A percentile compares a stretch with the other conserved stretches of the same genome.
phyloP scores from a whole-genome alignment of 2,329 filamentous ascomycete species.

The Neofusicoccum kwambonambiense region DNA sequence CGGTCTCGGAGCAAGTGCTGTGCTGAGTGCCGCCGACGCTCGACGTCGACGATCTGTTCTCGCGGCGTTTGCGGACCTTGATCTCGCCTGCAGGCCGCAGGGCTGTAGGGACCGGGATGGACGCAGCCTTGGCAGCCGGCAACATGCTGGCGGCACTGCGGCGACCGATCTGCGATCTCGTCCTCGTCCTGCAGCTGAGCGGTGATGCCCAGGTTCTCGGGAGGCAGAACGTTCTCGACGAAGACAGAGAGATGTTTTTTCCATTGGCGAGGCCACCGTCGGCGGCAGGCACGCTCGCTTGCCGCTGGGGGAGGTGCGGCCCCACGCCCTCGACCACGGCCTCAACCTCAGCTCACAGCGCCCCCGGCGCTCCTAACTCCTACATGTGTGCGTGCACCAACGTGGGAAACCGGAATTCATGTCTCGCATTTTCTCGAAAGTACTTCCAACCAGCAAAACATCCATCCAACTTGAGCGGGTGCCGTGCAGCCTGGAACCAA shows the following conservation, averaged over 20 bases:
- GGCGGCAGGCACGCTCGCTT: neutral
- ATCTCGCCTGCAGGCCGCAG: constrained; percentile 15
- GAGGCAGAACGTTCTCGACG: neutral
- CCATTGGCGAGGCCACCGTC: neutral
- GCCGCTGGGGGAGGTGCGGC: neutral
- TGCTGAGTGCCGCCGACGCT: neutral
- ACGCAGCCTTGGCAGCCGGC: constrained; percentile 5
- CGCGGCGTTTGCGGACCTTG: constrained; percentile 18
- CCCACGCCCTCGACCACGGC: neutral
- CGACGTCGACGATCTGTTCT: constrained; percentile 13
- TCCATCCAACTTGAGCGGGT: constrained; percentile 5
- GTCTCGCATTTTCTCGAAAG: constrained; percentile 6
- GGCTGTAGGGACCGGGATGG: constrained; percentile 10
- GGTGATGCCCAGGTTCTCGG: neutral
- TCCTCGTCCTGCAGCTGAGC: neutral
- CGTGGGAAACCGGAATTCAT: neutral
- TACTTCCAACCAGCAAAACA: constrained; percentile 8
- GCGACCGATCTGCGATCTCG: constrained; percentile 10
- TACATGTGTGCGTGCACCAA: neutral
- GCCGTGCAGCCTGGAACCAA: neutral
- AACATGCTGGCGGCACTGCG: constrained; percentile 1
- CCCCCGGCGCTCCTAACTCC: neutral
- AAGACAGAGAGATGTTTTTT: neutral
- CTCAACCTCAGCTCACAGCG: neutral
- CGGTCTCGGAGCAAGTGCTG: neutral